Percentiles rank a stretch among this genome's conserved stretches.
These are phyloP conservation scores for Echeveria elegans DNA, from an alignment of 164 flowering plant species.

Conservation along the genomic window DNA sequence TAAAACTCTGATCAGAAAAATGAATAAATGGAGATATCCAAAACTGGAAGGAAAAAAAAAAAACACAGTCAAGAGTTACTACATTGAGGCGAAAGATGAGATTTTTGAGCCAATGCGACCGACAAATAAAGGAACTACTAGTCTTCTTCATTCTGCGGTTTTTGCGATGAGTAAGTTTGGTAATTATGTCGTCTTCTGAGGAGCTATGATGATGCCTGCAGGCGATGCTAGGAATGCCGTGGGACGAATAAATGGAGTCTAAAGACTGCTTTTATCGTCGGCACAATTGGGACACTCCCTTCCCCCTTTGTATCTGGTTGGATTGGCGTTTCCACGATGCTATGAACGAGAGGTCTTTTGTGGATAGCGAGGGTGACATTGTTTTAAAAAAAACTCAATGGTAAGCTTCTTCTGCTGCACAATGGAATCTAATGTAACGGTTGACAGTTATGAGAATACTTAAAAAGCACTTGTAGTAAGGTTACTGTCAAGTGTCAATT, in stretches of 20 bases:
- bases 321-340: background rate
- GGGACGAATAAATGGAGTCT: background rate
- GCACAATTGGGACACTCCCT: background rate
- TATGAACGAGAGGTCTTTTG: background rate
- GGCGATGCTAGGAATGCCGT: background rate
- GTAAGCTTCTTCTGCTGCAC: background rate
- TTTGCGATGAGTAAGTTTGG: background rate
- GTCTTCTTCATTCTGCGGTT: background rate
- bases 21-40: background rate
- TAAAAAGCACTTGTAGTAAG: too few relatives aligned
- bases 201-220: background rate
- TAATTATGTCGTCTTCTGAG: background rate
- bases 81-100: background rate
- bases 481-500: background rate
- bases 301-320: background rate
- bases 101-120: background rate
- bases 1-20: background rate
- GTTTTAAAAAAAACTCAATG: background rate
- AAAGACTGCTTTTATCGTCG: background rate
- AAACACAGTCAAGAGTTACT: background rate
- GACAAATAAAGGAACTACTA: background rate
- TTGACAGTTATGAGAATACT: background rate
- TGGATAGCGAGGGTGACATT: background rate
- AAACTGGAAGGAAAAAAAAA: background rate
- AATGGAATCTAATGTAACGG: background rate